Evolutionary conservation across 495 filamentous ascomycete species (phyloP), one percentile per base, ranked within the genome.

Genomic region (Sordaria brevicollis): DNA sequence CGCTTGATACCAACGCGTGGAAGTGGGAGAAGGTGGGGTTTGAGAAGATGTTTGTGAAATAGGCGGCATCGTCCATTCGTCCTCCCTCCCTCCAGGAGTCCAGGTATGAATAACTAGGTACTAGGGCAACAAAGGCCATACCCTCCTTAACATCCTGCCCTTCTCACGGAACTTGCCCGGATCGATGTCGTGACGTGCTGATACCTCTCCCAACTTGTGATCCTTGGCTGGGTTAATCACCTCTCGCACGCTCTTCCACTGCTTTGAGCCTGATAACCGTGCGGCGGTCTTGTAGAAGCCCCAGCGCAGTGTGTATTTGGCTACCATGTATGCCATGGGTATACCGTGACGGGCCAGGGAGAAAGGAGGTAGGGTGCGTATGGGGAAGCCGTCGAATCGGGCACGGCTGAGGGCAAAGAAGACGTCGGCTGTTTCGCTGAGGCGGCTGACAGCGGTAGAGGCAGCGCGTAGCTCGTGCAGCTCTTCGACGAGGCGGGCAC

Each of bases 391-490:
- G 73, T 83, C 81, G 70, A 69, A 49, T 2, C 70, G 75, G 68
- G 84, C 85, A 71, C 83, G 79, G 78, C 75, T 84, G 31, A 83
- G 77, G 33, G 79, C 78, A 71, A 86, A 87, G 67, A 85, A 80
- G n/a, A 87, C 82, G 68, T 86, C 85, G 3, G 84, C 81, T n/a
- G 79, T 78, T 74, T 86, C 85, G 76, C 83, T 86, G 38, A 87
- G 73, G 74, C 79, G 83, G 71, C 79, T 70, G 43, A 74, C 74
- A 10, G 57, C 68, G 19, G 76, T 82, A 0, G 71, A 73, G 70
- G 84, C 83, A 0, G 72, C 68, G 25, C 74, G 76, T 33, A 72
- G 74, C 70, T 87, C 84, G 17, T 62, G 71, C 11, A 82, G 73
- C 73, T 87, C 85, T 68, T 84, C 84, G n/a, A 71, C 71, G 68